phyloP scores from a whole-genome alignment of 2,329 filamentous ascomycete species.

The Calonectria montana region DNA sequence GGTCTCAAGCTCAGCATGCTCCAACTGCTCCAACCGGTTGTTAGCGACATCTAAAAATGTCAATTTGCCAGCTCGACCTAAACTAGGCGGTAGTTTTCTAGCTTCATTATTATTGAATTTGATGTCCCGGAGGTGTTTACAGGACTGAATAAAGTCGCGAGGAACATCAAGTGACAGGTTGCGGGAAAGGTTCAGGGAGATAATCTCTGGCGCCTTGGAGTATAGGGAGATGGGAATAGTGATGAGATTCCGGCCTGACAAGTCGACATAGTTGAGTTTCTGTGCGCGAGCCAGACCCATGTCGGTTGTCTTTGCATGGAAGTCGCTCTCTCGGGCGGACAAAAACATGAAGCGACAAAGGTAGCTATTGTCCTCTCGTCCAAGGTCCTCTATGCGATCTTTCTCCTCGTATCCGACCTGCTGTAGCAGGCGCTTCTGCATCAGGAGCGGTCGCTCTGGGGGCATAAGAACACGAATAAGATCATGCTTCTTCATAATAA shows the following conservation, averaged over 20 bases:
- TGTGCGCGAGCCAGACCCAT: constrained; percentile 83
- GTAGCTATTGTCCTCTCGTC: constrained; percentile 97
- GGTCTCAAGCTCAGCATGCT: constrained; percentile 83
- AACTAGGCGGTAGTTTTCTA: constrained; percentile 83
- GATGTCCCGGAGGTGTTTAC: constrained; percentile 91
- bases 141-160: constrained; percentile 95
- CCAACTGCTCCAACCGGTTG: constrained; percentile 88
- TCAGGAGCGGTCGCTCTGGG: constrained; percentile 84
- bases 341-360: constrained; percentile 96
- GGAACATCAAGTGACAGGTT: constrained; percentile 94
- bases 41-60: constrained; percentile 96
- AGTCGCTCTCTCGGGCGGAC: constrained; percentile 87
- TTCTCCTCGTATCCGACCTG: constrained; percentile 90
- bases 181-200: constrained; percentile 91
- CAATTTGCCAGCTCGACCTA: constrained; percentile 82
- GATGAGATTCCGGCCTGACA: constrained; percentile 88
- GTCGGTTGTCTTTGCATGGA: constrained; percentile 75
- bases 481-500: constrained; percentile 94
- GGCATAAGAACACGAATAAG: constrained; percentile 83
- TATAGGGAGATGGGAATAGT: constrained; percentile 96
- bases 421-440: constrained; percentile 91
- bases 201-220: constrained; percentile 90
- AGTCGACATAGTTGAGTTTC: constrained; percentile 94
- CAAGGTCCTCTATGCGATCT: constrained; percentile 92
- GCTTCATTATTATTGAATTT: constrained; percentile 97